Percentiles rank a stretch among this genome's conserved stretches.
Evolutionary conservation across 306 rosid genomes (phyloP).

Genomic region (Quercus ilex): DNA sequence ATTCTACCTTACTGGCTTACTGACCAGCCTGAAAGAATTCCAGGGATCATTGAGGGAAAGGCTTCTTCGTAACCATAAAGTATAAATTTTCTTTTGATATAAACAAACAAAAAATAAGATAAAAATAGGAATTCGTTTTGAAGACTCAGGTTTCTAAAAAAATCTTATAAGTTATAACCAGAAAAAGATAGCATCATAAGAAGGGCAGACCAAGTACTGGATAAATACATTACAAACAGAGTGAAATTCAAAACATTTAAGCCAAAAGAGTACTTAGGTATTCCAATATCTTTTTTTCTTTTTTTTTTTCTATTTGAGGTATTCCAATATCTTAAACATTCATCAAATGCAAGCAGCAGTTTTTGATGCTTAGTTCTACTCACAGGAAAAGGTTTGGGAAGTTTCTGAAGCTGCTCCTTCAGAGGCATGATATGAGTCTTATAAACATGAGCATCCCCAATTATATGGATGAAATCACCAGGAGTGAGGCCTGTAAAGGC

Average conservation of each 20-base stretch:
- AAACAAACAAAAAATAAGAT: background rate
- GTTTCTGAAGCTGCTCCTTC: constrained; percentile 24
- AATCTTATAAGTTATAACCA: background rate
- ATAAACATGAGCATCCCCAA: constrained; percentile 23
- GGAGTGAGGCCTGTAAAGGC: constrained; percentile 14
- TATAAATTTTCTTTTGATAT: background rate
- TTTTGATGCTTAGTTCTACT: background rate
- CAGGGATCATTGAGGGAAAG: background rate
- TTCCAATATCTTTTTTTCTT: background rate
- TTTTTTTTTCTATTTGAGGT: no score
- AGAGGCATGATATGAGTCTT: constrained; percentile 8
- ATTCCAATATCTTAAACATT: background rate
- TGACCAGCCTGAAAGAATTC: background rate
- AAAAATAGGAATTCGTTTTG: background rate
- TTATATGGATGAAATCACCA: constrained; percentile 11
- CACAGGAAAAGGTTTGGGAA: constrained; percentile 27
- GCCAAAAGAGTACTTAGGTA: background rate
- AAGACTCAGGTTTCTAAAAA: background rate
- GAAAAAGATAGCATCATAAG: background rate
- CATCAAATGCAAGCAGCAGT: background rate
- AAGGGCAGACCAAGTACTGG: background rate
- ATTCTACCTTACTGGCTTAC: background rate
- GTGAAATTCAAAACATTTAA: background rate
- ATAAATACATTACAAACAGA: background rate
- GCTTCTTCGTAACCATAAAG: background rate